Base-by-base conservation (phyloP, 495 filamentous ascomycete species). In the Neurospora sp. region DNA sequence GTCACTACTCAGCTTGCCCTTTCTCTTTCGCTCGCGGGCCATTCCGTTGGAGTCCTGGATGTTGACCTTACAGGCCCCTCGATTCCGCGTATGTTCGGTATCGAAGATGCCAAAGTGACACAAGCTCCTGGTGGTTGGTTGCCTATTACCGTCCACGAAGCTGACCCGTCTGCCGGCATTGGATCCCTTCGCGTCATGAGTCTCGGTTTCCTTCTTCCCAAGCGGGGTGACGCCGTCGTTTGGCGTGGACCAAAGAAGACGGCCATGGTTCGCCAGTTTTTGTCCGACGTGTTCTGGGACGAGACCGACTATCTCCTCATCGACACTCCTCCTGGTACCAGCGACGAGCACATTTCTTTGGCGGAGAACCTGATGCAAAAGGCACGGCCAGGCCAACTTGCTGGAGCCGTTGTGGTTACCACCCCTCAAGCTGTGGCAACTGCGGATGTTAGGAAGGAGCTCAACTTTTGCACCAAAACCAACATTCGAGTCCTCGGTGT, bases 171-270 rank as follows among this genome's bases (percentile, higher is more conserved):
- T 27, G 79, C 81, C 20, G 84, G 83, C 18, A 81, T 87, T 48
- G 93, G 93, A 20, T 85, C 91, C 22, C 88, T 98, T 42, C 87
- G 89, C 72, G 94, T 93, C 83, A 98, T 98, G 92, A 96, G 93
- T 69, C 88, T 99, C 1, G 96, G 93, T 35, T 97, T 99, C 79
- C 87, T 99, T 31, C 88, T 99, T 16, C 90, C 89, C 40, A 86
- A 90, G 70, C 87, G 95, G 76, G 91, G 90, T 74, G 94, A 97
- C 76, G 94, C 94, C 4, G 94, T 99, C 1, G 93, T 99, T 72
- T 99, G 96, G 96, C 90, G 96, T 68, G 96, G 96, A 0, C 96
- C 96, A 1, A 99, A 99, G 83, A 99, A 99, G 83, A 99, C 96
- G 10, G 96, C 96, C 39, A 98, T 99, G 96, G 94, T 99, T 53